These are phyloP conservation scores for Amanita phalloides DNA, from an alignment of 768 basidiomycete species.

Conservation along the genomic window DNA sequence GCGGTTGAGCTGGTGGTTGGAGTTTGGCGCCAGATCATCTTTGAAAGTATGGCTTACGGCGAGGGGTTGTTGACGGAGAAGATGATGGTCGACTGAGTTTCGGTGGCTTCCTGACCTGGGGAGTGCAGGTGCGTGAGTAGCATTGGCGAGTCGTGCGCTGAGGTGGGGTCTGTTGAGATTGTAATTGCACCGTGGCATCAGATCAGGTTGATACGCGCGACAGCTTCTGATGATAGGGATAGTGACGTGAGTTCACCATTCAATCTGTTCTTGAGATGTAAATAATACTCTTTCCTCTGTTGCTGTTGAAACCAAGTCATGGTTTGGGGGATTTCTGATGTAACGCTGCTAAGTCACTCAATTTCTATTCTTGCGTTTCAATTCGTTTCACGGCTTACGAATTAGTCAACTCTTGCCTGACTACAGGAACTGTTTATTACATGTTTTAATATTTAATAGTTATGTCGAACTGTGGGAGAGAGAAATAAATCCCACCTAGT, in stretches of 20 bases:
- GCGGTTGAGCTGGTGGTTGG: constrained; percentile 66
- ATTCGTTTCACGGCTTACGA: background rate
- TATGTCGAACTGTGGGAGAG: too few relatives aligned
- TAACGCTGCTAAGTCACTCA: background rate
- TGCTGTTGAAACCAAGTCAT: constrained; percentile 1
- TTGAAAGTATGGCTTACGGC: constrained; percentile 90
- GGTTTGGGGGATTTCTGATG: background rate
- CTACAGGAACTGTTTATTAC: background rate
- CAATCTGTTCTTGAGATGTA: constrained; percentile 32
- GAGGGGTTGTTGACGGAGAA: constrained; percentile 83
- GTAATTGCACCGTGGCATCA: constrained; percentile 13
- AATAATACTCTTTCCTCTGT: constrained; percentile 30
- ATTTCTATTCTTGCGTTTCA: background rate
- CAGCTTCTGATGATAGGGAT: background rate
- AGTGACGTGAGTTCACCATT: constrained; percentile 50
- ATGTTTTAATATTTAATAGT: background rate
- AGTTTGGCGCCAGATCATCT: constrained; percentile 89
- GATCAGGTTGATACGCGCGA: constrained; percentile 3
- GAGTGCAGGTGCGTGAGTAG: constrained; percentile 54
- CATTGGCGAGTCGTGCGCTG: constrained; percentile 32
- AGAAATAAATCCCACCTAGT: too few relatives aligned
- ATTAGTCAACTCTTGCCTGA: background rate
- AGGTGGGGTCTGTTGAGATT: constrained; percentile 26
- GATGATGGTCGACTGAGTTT: constrained; percentile 60
- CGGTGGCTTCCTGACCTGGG: constrained; percentile 18